These are phyloP conservation scores for Globisporangium uncinulatum DNA, from an alignment of 352 stramenopile species.

Conservation along the genomic window DNA sequence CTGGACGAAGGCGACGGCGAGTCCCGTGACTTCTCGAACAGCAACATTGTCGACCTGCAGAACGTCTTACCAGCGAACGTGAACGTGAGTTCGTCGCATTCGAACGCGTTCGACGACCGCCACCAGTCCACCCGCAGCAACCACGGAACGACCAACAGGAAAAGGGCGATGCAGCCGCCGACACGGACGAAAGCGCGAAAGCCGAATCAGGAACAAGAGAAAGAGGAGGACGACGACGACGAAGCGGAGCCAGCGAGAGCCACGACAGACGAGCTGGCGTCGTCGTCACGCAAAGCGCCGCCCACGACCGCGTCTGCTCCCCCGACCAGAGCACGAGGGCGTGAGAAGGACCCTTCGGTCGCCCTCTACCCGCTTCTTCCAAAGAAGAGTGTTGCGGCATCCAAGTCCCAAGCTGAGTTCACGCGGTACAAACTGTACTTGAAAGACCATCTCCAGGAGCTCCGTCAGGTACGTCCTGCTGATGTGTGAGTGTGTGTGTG, in stretches of 20 bases:
- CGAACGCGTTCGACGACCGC: slow-evolving; percentile 7
- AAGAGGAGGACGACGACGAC: slow-evolving; percentile 17
- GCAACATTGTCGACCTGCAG: slow-evolving; percentile 21
- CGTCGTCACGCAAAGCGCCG: too few species aligned
- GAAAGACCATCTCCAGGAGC: slow-evolving; percentile 60
- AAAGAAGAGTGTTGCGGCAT: slow-evolving; percentile 12
- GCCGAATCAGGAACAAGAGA: neutral
- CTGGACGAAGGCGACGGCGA: slow-evolving; percentile 47
- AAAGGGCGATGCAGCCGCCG: too few species aligned
- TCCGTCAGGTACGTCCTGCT: slow-evolving; percentile 28
- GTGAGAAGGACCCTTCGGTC: neutral
- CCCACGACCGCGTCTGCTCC: too few species aligned
- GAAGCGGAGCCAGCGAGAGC: neutral
- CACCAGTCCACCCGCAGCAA: too few species aligned
- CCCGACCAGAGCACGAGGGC: too few species aligned
- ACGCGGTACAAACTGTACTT: slow-evolving; percentile 66
- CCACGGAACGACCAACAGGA: too few species aligned
- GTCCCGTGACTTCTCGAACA: slow-evolving; percentile 41
- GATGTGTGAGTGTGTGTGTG: neutral
- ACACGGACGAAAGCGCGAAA: too few species aligned
- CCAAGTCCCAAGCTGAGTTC: slow-evolving; percentile 40
- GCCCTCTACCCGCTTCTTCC: slow-evolving; percentile 43
- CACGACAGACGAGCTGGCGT: too few species aligned
- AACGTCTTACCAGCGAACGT: slow-evolving; percentile 3
- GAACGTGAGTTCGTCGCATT: neutral